phyloP scores from a whole-genome alignment of 106 monocot genomes.

The Gastrodia elata region DNA sequence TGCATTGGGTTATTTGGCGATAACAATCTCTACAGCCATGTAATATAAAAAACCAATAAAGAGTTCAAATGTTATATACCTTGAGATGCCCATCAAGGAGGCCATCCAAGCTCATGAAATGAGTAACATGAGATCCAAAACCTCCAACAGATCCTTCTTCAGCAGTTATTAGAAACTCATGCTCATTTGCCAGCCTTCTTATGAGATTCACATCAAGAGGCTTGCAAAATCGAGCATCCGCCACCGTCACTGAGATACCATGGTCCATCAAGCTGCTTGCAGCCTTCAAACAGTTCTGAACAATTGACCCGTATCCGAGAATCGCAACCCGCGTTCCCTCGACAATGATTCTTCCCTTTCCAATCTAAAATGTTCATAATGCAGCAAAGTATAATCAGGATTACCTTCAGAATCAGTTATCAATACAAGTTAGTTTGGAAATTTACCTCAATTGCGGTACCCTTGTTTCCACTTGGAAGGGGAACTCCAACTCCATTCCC shows the following conservation, averaged over 20 bases:
- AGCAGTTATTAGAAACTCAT: conserved; percentile 55
- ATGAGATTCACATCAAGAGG: conserved; percentile 51
- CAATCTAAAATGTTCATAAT: conserved; percentile 31
- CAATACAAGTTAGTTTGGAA: neutral
- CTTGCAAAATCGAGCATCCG: conserved; percentile 68
- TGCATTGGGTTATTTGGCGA: too few relatives aligned
- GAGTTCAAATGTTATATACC: too few relatives aligned
- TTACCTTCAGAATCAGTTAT: neutral
- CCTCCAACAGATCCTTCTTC: conserved; percentile 77
- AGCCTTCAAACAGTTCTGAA: conserved; percentile 59
- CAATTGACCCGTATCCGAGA: conserved; percentile 50
- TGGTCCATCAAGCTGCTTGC: conserved; percentile 27
- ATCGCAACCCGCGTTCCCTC: conserved; percentile 60
- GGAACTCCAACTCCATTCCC: conserved; percentile 61
- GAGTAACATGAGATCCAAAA: conserved; percentile 59
- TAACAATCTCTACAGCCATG: too few relatives aligned
- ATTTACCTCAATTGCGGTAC: conserved; percentile 61
- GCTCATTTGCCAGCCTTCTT: conserved; percentile 33
- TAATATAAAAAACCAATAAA: too few relatives aligned
- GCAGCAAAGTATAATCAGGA: neutral
- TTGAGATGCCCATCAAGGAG: conserved; percentile 53
- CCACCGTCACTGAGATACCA: conserved; percentile 30
- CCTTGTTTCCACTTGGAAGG: conserved; percentile 54
- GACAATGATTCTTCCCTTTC: conserved; percentile 67
- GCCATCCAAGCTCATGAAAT: conserved; percentile 46